Evolutionary conservation across 768 basidiomycete species (phyloP).

Genomic region (Dioszegia hungarica): DNA sequence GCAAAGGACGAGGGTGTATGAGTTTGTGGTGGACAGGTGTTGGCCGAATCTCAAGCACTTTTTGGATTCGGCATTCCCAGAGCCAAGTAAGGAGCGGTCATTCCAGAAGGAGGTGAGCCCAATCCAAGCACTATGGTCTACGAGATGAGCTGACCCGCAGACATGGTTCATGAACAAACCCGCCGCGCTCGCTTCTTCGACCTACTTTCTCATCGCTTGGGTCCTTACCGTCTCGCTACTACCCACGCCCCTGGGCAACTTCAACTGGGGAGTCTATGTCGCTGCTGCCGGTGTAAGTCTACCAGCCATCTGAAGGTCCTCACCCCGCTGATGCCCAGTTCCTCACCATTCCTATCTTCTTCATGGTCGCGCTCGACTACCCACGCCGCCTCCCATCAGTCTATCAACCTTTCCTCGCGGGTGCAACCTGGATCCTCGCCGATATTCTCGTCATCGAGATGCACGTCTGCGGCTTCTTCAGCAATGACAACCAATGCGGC

Average conservation of each 20-base stretch:
- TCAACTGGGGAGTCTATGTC: slow-evolving; percentile 29
- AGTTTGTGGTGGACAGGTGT: slow-evolving; percentile 29
- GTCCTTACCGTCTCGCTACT: slow-evolving; percentile 30
- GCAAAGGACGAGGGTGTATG: slow-evolving; percentile 24
- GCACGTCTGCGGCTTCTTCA: slow-evolving; percentile 39
- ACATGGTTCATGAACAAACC: slow-evolving; percentile 40
- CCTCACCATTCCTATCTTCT: slow-evolving; percentile 36
- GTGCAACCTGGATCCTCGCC: slow-evolving; percentile 38
- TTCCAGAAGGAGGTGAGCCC: slow-evolving; percentile 46
- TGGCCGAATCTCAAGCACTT: slow-evolving; percentile 42
- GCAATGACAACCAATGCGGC: slow-evolving; percentile 30
- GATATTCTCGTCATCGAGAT: slow-evolving; percentile 40
- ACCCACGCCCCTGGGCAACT: slow-evolving; percentile 18
- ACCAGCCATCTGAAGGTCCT: background rate
- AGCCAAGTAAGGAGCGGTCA: slow-evolving; percentile 40
- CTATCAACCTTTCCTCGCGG: slow-evolving; percentile 40
- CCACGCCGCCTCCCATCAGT: slow-evolving; percentile 25
- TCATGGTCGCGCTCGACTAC: slow-evolving; percentile 38
- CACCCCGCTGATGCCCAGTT: slow-evolving; percentile 18
- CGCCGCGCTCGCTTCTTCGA: slow-evolving; percentile 26
- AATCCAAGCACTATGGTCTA: background rate
- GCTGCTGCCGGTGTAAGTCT: slow-evolving; percentile 34
- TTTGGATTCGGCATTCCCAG: slow-evolving; percentile 42
- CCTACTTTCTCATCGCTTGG: slow-evolving; percentile 43
- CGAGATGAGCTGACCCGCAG: slow-evolving; percentile 11